Evolutionary conservation across 768 basidiomycete genomes (phyloP), one percentile per base, ranked within the genome.

Genomic region (Lentinus tigrinus): DNA sequence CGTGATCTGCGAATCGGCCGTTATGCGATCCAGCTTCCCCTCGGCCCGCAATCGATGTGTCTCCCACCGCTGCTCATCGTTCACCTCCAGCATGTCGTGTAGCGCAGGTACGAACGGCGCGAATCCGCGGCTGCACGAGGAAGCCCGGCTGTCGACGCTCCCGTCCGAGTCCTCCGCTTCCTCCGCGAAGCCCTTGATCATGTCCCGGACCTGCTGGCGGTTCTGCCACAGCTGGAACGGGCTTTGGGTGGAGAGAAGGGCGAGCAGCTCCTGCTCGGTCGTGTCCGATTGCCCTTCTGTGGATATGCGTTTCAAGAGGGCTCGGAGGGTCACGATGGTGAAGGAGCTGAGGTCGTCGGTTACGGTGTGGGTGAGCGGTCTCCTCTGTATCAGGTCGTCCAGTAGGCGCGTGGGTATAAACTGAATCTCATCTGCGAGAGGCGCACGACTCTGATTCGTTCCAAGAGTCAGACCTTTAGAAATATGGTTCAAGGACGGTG

Each of bases 1-100:
- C 21, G 24, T 23, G 13, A 11, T 46, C 43, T 46, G 21, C 9
- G 21, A 23, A 46, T 46, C 21, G n/a, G 13, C 21, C 43, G 3
- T 23, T 5, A 46, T 9, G 11, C 5, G 13, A 19, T 17, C 37
- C 17, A 48, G 19, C 11, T 16, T 48, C 27, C 47, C 47, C 47
- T 48, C 47, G 16, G 31, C 47, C 9, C 47, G 47, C 26, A 28
- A 27, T 27, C 19, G 4, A 27, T 48, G 47, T 27, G 31, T 48
- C 47, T 48, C 47, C 47, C 47, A 48, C 47, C 47, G 26, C 27
- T 48, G 47, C 47, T 28, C 47, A 27, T 48, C 47, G 27, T 48
- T 48, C 27, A 48, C 47, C 6, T 17, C 16, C 27, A 48, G 47
- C 47, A 48, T 48, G 16, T 48, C 47, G 27, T 34, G 26, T 1